Percentiles rank a stretch among this genome's conserved stretches.
Evolutionary conservation across 768 basidiomycete genomes (phyloP).

Genomic region (button mushroom (Agaricus bisporus)): DNA sequence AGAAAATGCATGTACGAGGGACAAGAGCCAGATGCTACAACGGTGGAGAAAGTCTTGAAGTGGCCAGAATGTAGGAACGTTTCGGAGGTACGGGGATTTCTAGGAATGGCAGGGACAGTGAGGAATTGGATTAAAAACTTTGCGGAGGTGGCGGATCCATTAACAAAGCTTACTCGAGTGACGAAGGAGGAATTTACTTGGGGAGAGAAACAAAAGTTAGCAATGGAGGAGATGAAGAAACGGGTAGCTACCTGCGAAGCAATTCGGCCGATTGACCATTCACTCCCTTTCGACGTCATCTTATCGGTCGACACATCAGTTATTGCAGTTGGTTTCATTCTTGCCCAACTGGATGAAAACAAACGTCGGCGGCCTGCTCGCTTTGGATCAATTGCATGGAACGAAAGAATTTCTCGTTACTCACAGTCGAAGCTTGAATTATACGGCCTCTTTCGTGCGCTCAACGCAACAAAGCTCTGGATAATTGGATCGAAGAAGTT

Average conservation of each 20-base stretch:
- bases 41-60: too few species aligned
- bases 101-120: too few species aligned
- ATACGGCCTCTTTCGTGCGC: slow-evolving; percentile 27
- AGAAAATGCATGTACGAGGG: too few species aligned
- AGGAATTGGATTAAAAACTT: too few species aligned
- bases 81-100: too few species aligned
- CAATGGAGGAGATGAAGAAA: too few species aligned
- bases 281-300: slow-evolving; percentile 4
- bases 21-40: too few species aligned
- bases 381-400: slow-evolving; percentile 7
- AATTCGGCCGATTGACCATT: slow-evolving; percentile 21
- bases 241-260: slow-evolving; percentile 6
- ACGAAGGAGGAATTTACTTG: too few species aligned
- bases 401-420: not conserved
- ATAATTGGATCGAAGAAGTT: slow-evolving; percentile 20
- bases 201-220: too few species aligned
- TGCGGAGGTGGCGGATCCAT: too few species aligned
- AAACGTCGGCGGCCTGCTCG: not conserved
- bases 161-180: too few species aligned
- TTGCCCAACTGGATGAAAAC: not conserved
- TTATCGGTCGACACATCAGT: slow-evolving; percentile 3
- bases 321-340: slow-evolving; percentile 6
- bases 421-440: slow-evolving; percentile 17
- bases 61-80: too few species aligned
- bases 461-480: slow-evolving; percentile 8